Evolutionary conservation across 139 green algal species (phyloP).

Genomic region (Micractinium sp.): DNA sequence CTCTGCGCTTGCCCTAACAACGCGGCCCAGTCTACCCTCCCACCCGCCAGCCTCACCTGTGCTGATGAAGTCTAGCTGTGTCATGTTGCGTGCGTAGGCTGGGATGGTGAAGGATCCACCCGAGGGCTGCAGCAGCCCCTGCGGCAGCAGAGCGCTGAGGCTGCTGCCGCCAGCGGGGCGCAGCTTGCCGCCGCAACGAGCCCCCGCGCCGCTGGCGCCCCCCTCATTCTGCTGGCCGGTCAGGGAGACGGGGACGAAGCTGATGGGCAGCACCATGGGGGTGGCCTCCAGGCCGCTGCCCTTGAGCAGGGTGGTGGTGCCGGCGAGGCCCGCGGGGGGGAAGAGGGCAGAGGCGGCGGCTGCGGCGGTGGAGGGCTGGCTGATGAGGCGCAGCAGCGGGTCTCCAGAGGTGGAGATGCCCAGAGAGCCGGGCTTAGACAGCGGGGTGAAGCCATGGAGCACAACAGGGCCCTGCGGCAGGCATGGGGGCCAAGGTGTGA

Average conservation of each 20-base stretch:
- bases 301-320: conserved; percentile 8
- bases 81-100: conserved; percentile 20
- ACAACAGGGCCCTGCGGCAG: neutral
- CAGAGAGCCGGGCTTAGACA: neutral
- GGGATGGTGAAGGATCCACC: conserved; percentile 21
- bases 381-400: neutral
- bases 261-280: conserved; percentile 8
- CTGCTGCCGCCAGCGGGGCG: neutral
- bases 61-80: conserved; percentile 27
- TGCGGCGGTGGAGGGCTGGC: neutral
- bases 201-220: neutral
- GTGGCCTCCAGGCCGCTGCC: neutral
- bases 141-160: neutral
- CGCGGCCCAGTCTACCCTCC: too few species aligned
- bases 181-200: neutral
- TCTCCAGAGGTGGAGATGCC: neutral
- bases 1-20: too few species aligned
- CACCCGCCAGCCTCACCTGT: neutral
- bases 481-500: neutral
- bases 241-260: neutral
- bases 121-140: neutral
- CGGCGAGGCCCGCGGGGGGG: neutral
- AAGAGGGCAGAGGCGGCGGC: neutral
- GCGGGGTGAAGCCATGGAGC: neutral
- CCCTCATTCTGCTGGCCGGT: neutral